Base-by-base conservation (phyloP, 129 eudicot species). In the Helianthus tuberosus region DNA sequence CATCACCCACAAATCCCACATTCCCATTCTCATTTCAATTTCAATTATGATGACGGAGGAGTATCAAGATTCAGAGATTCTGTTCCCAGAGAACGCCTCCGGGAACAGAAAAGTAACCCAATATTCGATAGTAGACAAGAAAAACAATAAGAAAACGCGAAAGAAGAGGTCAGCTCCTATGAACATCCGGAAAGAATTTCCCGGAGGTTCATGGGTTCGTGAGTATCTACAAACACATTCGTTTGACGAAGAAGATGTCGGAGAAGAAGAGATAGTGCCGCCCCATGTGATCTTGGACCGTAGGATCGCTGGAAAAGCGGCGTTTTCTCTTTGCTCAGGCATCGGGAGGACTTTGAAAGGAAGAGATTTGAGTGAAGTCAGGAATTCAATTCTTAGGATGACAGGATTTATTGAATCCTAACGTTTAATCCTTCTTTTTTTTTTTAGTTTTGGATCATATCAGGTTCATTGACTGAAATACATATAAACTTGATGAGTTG, bases 361-460 rank as follows among this genome's bases (percentile, higher is more conserved):
- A 44, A 82, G 84, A 52, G 78, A 91, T 75, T 88, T 91, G 90
- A 84, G 90, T 67, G 67, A 86, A 76, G 91, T 91, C 9, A 68
- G 97, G 79, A 69, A 91, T 76, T 86, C 90, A 1, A 76, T 91
- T 62, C 90, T 88, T 41, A 82, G 87, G 52, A 75, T 91, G 86
- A 91, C 97, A 1, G 97, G 97, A 3, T 91, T 88, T 77, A 84
- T 91, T 2, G 97, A 91, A 81, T 78, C 88, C 39, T 91, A 11
- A 88, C 38, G 27, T 44, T 25, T 39, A 5, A 4, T 67, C 0
- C 3, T 75, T 66, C 5, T 3, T 16, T 8, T 51, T 8, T 51
- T 9, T 0, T 20, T 58, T 20, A 13, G 12, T 75, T 75, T 20
- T 32, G 29, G 12, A 8, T 54, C 61, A 11, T 12, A 57, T 43